Base-by-base conservation (phyloP, 208 protist genomes). In the Willaertia magna region DNA sequence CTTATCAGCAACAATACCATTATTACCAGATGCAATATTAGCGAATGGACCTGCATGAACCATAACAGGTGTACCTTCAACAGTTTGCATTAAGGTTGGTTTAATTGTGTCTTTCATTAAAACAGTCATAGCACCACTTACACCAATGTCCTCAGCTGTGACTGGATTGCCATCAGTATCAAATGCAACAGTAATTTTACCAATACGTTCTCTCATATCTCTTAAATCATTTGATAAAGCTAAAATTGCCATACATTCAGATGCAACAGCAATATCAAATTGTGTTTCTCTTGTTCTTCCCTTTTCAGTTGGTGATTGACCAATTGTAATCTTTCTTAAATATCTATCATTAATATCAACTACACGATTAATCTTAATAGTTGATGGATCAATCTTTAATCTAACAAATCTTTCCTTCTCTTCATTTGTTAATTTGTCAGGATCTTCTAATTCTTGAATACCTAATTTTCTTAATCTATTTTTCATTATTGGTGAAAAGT, bases 11-110 rank as follows among this genome's bases (percentile, higher is more conserved):
- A 99, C 90, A 86, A 99, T 97, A 84, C 94, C 97, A 78, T 92
- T 97, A 91, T 99, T 99, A 74, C 97, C 98, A 91, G 99, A 97
- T 22, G 98, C 98, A 88, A 99, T 99, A 89, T 99, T 99, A 83
- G 97, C 98, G 86, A 99, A 99, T 16, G 98, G 98, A 59, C 98
- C 98, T 20, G 95, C 96, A 91, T 99, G 97, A 46, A 99, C 97
- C 30, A 99, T 88, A 16, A 97, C 94, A 22, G 94, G 96, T 7
- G 95, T 97, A 75, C 93, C 94, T 91, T 99, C 97, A 34, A 99
- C 88, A 9, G 96, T 98, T 90, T 98, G 97, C 96, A 98, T 98
- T n/a, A 98, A 89, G 49, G 93, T 98, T 74, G 97, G 97, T 86
- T 95, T 93, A 76, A 99, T 93, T 74, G 95, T 86, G 83, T 99